A percentile compares a stretch with the other conserved stretches of the same genome.
phyloP scores from a whole-genome alignment of 305 asterid genomes.

The Stenogyne calaminthoides region DNA sequence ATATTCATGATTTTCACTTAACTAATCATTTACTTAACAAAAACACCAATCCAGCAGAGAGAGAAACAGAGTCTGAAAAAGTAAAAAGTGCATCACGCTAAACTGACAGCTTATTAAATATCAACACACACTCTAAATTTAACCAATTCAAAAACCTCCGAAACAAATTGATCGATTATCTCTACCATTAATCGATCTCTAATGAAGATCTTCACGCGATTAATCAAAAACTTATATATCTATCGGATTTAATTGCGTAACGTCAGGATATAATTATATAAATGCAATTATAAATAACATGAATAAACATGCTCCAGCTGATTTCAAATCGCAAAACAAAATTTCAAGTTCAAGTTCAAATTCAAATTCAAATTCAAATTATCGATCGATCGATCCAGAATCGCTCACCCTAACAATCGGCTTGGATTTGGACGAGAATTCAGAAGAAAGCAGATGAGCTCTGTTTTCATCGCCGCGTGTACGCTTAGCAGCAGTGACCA shows the following conservation, averaged over 20 bases:
- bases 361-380: neutral
- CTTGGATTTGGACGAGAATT: conserved; percentile 39
- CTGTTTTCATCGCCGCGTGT: conserved; percentile 31
- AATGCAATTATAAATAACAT: neutral
- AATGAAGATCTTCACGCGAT: conserved; percentile 17
- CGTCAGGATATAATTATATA: neutral
- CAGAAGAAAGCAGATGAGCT: conserved; percentile 41
- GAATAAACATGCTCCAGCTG: conserved; percentile 2
- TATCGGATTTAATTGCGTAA: neutral
- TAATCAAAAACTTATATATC: neutral
- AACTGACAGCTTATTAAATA: conserved; percentile 30
- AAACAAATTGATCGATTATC: neutral
- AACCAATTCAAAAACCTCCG: neutral
- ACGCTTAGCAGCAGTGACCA: conserved; percentile 37
- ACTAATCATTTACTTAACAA: neutral
- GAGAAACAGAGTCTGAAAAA: neutral
- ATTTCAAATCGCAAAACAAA: conserved; percentile 1
- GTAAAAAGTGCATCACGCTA: neutral
- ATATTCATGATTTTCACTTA: neutral
- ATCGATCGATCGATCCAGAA: neutral
- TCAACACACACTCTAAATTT: conserved; percentile 11
- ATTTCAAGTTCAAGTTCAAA: neutral
- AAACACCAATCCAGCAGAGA: neutral
- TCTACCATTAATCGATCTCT: neutral
- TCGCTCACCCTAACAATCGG: conserved; percentile 34